phyloP scores from a whole-genome alignment of 2,329 filamentous ascomycete species.

The Ascosphaera acerosa region DNA sequence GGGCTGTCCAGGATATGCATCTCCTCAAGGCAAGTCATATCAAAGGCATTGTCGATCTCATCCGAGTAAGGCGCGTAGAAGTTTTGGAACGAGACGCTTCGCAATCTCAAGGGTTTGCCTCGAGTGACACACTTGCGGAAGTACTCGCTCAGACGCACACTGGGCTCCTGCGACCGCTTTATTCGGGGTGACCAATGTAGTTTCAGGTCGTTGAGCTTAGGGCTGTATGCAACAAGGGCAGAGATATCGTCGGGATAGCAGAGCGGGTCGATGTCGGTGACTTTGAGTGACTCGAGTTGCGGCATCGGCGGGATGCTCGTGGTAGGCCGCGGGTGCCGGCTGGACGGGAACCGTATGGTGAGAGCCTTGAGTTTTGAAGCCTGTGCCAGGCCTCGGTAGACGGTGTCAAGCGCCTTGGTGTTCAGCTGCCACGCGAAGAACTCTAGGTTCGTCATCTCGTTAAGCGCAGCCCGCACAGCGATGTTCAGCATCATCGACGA shows the following conservation, averaged over 20 bases:
- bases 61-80: constrained; percentile 28
- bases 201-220: constrained; percentile 28
- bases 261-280: constrained; percentile 35
- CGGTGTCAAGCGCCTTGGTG: constrained; percentile 31
- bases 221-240: constrained; percentile 26
- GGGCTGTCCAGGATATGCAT: constrained; percentile 29
- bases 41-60: constrained; percentile 21
- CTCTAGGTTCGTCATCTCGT: constrained; percentile 30
- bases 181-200: constrained; percentile 38
- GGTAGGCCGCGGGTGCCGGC: constrained; percentile 30
- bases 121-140: constrained; percentile 29
- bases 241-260: constrained; percentile 39
- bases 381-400: constrained; percentile 30
- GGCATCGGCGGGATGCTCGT: constrained; percentile 30
- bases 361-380: constrained; percentile 26
- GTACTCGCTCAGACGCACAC: constrained; percentile 27
- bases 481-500: constrained; percentile 38
- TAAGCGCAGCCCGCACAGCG: constrained; percentile 30
- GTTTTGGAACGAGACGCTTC: constrained; percentile 30
- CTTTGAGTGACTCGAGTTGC: constrained; percentile 26
- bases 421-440: constrained; percentile 30
- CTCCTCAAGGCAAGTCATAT: constrained; percentile 19
- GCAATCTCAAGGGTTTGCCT: constrained; percentile 22
- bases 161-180: constrained; percentile 31
- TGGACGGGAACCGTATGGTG: constrained; percentile 29